Conservation (phyloP, 148 eudicot genomes). For the Chenopodium berlandieri region DNA sequence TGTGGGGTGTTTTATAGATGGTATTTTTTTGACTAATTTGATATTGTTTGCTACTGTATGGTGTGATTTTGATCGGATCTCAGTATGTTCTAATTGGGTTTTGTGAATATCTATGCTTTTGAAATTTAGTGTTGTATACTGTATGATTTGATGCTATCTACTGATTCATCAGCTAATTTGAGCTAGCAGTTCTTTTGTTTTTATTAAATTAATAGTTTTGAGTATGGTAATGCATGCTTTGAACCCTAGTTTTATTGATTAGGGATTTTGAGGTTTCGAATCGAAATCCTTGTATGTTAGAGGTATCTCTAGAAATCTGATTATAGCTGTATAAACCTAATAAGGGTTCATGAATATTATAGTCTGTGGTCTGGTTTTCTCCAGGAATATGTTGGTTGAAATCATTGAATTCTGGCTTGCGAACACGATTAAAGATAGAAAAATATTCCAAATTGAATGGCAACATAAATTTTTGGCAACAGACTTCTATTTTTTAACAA, state of each 20-base stretch:
- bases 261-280: background rate
- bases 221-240: no score
- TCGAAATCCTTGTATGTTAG: background rate
- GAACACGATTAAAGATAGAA: background rate
- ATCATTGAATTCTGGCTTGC: background rate
- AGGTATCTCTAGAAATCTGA: background rate
- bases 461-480: background rate
- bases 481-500: no score
- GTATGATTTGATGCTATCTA: background rate
- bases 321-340: background rate
- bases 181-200: background rate
- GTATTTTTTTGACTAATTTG: background rate
- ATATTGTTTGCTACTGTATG: background rate
- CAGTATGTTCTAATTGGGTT: background rate
- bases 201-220: no score
- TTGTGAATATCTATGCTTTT: background rate
- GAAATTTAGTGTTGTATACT: background rate
- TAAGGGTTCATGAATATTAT: background rate
- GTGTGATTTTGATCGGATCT: background rate
- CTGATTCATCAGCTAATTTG: background rate
- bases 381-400: background rate
- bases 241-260: background rate
- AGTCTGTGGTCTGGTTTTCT: background rate
- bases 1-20: background rate
- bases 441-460: background rate